A percentile compares a stretch with the other conserved stretches of the same genome.
Conservation (phyloP, 2,329 filamentous ascomycete species). For the Cercospora sp. region DNA sequence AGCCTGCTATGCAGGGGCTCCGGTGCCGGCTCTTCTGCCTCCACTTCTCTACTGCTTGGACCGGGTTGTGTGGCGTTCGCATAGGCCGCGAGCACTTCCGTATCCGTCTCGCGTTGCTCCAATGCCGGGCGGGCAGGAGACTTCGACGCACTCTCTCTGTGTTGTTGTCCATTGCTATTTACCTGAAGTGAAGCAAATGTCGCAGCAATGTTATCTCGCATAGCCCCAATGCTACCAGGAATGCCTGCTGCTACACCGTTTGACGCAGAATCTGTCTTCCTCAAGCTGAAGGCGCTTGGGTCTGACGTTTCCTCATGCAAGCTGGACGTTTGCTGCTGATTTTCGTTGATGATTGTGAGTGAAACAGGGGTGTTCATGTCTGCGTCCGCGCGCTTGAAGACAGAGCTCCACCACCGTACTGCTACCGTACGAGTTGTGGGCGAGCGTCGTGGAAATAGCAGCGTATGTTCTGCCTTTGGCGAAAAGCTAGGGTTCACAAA, state of each 20-base stretch:
- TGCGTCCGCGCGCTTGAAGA: constrained; percentile 80
- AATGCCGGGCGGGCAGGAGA: constrained; percentile 15
- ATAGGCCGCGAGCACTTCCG: constrained; percentile 13
- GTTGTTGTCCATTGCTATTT: not conserved
- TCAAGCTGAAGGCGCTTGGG: not conserved
- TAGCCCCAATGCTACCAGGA: not conserved
- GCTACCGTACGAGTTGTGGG: constrained; percentile 49
- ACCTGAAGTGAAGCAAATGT: constrained; percentile 7
- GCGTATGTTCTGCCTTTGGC: constrained; percentile 70
- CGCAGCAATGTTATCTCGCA: constrained; percentile 6
- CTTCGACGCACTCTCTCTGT: not conserved
- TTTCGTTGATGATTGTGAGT: constrained; percentile 14
- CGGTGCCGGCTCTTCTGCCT: not conserved
- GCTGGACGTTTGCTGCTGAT: not conserved
- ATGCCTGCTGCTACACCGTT: not conserved
- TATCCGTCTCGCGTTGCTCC: constrained; percentile 19
- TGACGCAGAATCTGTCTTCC: not conserved
- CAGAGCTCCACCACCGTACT: constrained; percentile 90
- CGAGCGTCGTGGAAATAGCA: constrained; percentile 69
- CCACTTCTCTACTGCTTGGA: not conserved
- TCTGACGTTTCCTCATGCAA: not conserved
- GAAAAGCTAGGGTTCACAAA: constrained; percentile 85
- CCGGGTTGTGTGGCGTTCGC: not conserved
- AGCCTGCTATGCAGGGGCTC: constrained; percentile 9
- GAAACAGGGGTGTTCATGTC: constrained; percentile 78